Base-by-base conservation (phyloP, 164 flowering plant species). In the Pachysandra terminalis region DNA sequence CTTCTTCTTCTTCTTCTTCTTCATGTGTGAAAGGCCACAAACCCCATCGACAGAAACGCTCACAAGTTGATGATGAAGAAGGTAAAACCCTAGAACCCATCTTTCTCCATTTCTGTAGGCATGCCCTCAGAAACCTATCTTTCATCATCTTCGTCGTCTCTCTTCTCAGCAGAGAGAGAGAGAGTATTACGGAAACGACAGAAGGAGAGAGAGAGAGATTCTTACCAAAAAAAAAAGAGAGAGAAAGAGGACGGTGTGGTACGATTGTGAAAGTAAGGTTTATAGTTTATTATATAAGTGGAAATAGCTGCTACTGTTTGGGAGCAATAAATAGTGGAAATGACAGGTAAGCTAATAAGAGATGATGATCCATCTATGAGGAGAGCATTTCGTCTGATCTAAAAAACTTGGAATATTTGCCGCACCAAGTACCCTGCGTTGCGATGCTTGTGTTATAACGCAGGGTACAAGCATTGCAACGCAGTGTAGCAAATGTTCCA, bases 21-120 rank as follows among this genome's bases (percentile, higher is more conserved):
- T n/a, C n/a, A n/a, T 84, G 2, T 82, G 67, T 66, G 59, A 79
- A 75, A 24, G 86, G 56, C 84, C 87, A 77, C 56, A 77, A 55
- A 12, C 59, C 69, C 91, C 86, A 84, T 56, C 76, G 73, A 35
- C 78, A 73, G 56, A 84, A 75, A 55, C 41, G n/a, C 15, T 80
- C 84, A 58, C 79, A 76, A 16, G 64, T 71, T 23, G n/a, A n/a
- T n/a, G n/a, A n/a, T n/a, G 74, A 56, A 40, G 78, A 80, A 52
- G 87, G 81, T 57, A 74, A 26, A 28, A 68, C 77, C 74, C 63
- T 81, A 16, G 76, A 67, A 3, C 83, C 81, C 80, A 77, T 75
- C 67, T 77, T 88, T 62, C 82, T 78, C 89, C 87, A 82, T 72
- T 82, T 90, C 60, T 69, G 78, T 5, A 71, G 32, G 74, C 80